Percentiles rank a stretch among this genome's conserved stretches.
These are phyloP conservation scores for Boletus pseudo-olivaceus DNA, from an alignment of 768 basidiomycete genomes.

Conservation along the genomic window DNA sequence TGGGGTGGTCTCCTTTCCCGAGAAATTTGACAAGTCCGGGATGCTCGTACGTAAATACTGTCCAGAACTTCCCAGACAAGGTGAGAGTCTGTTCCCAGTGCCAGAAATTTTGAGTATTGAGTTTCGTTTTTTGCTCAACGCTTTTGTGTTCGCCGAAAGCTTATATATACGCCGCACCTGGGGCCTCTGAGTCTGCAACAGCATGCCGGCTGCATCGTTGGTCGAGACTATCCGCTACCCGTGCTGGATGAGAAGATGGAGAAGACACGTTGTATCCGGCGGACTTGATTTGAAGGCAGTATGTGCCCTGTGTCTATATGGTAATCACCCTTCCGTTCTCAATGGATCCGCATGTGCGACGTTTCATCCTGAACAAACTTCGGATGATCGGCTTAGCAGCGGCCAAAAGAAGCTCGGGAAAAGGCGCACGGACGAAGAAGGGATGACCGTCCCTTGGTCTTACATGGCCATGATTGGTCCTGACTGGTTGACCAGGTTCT, in stretches of 20 bases:
- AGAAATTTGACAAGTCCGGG: constrained; percentile 18
- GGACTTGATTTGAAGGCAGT: constrained; percentile 7
- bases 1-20: constrained; percentile 16
- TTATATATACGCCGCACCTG: constrained; percentile 1
- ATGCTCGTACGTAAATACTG: constrained; percentile 24
- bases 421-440: constrained; percentile 14
- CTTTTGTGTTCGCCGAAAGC: not conserved
- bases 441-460: not conserved
- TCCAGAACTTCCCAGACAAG: constrained; percentile 24
- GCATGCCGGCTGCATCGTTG: constrained; percentile 3
- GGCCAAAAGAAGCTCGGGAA: constrained; percentile 21
- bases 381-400: constrained; percentile 23
- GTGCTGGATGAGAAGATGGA: constrained; percentile 12
- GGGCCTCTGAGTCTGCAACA: not conserved
- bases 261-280: constrained; percentile 11
- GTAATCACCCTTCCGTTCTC: constrained; percentile 13
- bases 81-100: constrained; percentile 17
- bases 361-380: constrained; percentile 14
- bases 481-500: too few species aligned
- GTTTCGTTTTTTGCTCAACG: constrained; percentile 5
- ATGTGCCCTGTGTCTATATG: constrained; percentile 14
- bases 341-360: constrained; percentile 27
- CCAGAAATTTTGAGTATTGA: constrained; percentile 19
- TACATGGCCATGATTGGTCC: too few species aligned
- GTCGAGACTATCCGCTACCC: constrained; percentile 8